Base-by-base conservation (phyloP, 225 moss, liverwort and hornwort genomes). In the Physcomitrellopsis africana region DNA sequence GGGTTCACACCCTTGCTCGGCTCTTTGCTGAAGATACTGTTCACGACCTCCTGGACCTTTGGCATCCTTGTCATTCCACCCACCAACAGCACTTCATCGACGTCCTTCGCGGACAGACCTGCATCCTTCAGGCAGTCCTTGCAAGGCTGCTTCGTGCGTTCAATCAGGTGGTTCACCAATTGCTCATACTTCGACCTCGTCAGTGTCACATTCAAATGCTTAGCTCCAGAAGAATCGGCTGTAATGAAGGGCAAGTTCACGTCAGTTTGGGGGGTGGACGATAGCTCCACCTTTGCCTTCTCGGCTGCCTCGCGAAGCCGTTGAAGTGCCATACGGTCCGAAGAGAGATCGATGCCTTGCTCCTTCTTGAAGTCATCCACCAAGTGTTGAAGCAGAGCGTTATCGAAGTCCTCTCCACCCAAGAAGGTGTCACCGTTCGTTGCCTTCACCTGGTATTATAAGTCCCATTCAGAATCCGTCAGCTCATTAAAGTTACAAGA, bases 11-110 rank as follows among this genome's bases (percentile, higher is more conserved):
- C 91, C 68, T 94, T 94, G 74, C 91, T 94, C 4, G 92, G 94
- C 20, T 94, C 96, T 68, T 94, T 94, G 73, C 84, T 91, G 42
- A 96, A 96, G 58, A 96, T 92, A 17, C 70, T 47, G 62, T 75
- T 79, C 74, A 96, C 96, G 10, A 85, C 84, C 73, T 91, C 96
- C 63, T 96, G 96, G 17, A 96, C 96, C 83, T 96, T 96, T 0
- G 96, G 96, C 82, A 96, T 87, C 15, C 93, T 84, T 10, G 96
- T 93, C 96, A 96, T 96, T 53, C 96, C 96, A 52, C 93, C 96
- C 0, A 96, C 96, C 53, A 96, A 68, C 52, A 96, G 45, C 4
- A 96, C 96, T 72, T 96, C 96, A 3, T 96, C 94, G 0, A 94
- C 84, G 68, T 96, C 96, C 80, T 92, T 96, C 0, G 91, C 87